phyloP scores from a whole-genome alignment of 768 basidiomycete genomes.

The Phlebiopsis gigantea region DNA sequence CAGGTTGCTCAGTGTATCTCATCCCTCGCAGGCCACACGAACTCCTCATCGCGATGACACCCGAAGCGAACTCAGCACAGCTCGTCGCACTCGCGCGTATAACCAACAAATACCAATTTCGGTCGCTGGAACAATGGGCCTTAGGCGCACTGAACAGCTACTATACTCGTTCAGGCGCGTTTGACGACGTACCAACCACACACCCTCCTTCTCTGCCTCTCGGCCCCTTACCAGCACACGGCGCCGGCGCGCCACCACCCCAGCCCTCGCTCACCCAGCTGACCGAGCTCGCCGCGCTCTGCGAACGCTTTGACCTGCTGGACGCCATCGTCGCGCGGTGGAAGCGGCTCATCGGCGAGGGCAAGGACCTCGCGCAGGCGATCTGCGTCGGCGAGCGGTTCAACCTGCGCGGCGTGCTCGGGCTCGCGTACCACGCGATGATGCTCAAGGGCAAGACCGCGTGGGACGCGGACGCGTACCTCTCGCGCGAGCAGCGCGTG shows the following conservation, averaged over 20 bases:
- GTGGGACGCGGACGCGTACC: conserved; percentile 43
- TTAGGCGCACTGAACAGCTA: conserved; percentile 34
- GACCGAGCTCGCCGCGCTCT: conserved; percentile 48
- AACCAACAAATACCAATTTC: conserved; percentile 44
- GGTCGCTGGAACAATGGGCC: conserved; percentile 41
- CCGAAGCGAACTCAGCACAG: conserved; percentile 39
- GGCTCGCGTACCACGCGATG: conserved; percentile 47
- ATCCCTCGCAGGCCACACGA: conserved; percentile 35
- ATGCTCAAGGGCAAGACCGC: conserved; percentile 43
- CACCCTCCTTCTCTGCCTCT: conserved; percentile 1
- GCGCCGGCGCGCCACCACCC: conserved; percentile 12
- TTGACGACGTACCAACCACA: conserved; percentile 21
- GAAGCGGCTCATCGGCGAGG: conserved; percentile 42
- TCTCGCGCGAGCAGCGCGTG: conserved; percentile 44
- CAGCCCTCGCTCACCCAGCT: conserved; percentile 38
- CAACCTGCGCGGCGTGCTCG: conserved; percentile 40
- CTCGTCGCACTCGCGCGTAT: conserved; percentile 44
- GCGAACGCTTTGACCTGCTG: conserved; percentile 40
- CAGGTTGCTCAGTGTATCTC: neutral
- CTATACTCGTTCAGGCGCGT: conserved; percentile 28
- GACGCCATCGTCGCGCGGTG: conserved; percentile 38
- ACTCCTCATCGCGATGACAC: conserved; percentile 36
- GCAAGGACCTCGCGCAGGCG: conserved; percentile 40
- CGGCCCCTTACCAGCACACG: neutral
- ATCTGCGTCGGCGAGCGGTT: conserved; percentile 44